A percentile compares a stretch with the other conserved stretches of the same genome.
These are phyloP conservation scores for Aquilaria malaccensis DNA, from an alignment of 345 rosid species.

Conservation along the genomic window DNA sequence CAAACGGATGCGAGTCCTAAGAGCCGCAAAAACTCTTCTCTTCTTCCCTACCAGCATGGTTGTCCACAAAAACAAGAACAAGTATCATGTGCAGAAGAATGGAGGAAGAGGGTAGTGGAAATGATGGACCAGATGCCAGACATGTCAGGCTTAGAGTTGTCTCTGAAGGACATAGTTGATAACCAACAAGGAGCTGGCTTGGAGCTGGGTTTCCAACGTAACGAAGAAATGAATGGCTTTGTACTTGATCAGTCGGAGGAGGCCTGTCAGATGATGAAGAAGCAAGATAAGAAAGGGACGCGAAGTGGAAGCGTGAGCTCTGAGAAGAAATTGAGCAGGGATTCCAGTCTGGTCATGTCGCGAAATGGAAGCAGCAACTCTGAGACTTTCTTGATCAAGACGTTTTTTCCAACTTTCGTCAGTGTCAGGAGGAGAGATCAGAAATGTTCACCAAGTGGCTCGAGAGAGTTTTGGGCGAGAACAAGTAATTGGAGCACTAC, in stretches of 20 bases:
- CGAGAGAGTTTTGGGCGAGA: no score
- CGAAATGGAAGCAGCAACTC: conserved; percentile 33
- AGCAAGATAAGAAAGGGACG: conserved; percentile 1
- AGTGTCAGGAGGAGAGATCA: conserved; percentile 18
- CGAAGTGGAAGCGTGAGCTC: no score
- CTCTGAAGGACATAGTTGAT: conserved; percentile 48
- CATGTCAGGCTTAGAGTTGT: conserved; percentile 35
- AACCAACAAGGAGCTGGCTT: conserved; percentile 8
- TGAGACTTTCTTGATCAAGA: conserved; percentile 41
- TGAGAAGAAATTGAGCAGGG: background rate
- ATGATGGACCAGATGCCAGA: conserved; percentile 41
- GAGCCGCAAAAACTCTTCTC: no score
- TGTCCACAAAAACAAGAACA: no score
- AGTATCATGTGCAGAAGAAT: conserved; percentile 17
- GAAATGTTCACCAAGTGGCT: no score
- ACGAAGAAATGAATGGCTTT: no score
- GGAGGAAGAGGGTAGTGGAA: conserved; percentile 51
- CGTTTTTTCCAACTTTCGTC: conserved; percentile 30
- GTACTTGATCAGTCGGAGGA: no score
- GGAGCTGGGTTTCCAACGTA: no score
- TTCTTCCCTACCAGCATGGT: no score
- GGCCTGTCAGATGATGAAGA: background rate
- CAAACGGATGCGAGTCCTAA: no score
- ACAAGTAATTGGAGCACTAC: no score
- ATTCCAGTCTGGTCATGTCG: conserved; percentile 14